Conservation (phyloP, 164 flowering plant species). For the Magnolia changhungtana region DNA sequence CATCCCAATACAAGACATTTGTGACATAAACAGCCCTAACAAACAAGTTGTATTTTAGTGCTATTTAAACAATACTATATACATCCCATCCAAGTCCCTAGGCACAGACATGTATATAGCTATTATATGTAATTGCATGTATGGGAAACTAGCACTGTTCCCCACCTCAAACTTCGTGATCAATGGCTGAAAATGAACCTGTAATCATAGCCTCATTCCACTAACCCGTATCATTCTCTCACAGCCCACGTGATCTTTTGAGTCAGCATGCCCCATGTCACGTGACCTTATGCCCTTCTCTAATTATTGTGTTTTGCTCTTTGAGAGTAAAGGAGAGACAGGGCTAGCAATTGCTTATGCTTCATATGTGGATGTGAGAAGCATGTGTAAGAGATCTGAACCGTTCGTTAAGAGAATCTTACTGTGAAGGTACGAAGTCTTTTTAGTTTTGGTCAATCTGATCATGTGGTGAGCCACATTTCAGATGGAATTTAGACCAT, state of each 20-base stretch:
- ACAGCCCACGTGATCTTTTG: constrained; percentile 1
- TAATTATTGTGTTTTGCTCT: constrained; percentile 11
- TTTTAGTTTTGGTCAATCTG: too few species aligned
- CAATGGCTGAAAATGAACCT: background rate
- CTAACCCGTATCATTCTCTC: background rate
- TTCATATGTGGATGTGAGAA: too few species aligned
- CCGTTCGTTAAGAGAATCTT: background rate
- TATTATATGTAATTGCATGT: constrained; percentile 1
- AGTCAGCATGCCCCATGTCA: constrained; percentile 1
- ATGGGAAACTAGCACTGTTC: constrained; percentile 6
- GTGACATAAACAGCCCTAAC: constrained; percentile 13
- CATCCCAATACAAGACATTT: constrained; percentile 7
- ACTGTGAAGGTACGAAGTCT: too few species aligned
- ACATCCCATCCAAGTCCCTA: constrained; percentile 8
- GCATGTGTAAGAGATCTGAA: background rate
- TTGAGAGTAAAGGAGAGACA: background rate
- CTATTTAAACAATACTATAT: background rate
- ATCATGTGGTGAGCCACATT: too few species aligned
- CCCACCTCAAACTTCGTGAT: constrained; percentile 4
- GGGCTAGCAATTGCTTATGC: too few species aligned
- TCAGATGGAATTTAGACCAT: too few species aligned
- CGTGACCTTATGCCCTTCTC: constrained; percentile 6
- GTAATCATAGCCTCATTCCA: background rate
- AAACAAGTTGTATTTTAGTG: constrained; percentile 5
- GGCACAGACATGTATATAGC: background rate